These are phyloP conservation scores for Lunularia cruciata DNA, from an alignment of 225 moss, liverwort and hornwort species.

Conservation along the genomic window DNA sequence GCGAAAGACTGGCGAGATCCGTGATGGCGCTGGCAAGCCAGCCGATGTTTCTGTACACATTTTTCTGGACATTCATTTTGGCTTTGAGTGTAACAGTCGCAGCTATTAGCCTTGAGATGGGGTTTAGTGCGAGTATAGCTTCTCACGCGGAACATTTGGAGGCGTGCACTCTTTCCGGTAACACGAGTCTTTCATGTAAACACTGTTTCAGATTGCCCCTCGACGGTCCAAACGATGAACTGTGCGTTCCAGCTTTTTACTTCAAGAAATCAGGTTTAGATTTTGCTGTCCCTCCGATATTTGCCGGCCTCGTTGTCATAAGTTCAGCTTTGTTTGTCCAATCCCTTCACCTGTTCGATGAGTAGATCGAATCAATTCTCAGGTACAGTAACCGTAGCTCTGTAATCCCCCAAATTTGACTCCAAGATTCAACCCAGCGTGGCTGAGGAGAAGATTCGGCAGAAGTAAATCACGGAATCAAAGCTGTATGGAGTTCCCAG, in stretches of 20 bases:
- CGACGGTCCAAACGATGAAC: conserved; percentile 50
- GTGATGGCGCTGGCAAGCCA: conserved; percentile 37
- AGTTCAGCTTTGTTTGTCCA: conserved; percentile 20
- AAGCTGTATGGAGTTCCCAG: no score
- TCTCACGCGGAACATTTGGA: conserved; percentile 53
- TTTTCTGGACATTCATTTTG: conserved; percentile 60
- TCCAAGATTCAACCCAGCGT: no score
- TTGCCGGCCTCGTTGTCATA: conserved; percentile 15
- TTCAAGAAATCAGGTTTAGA: conserved; percentile 53
- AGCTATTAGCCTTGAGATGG: conserved; percentile 61
- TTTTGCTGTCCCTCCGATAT: conserved; percentile 51
- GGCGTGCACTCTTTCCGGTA: conserved; percentile 50
- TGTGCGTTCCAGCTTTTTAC: conserved; percentile 55
- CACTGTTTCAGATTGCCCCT: conserved; percentile 60
- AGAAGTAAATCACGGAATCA: no score
- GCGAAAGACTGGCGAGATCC: conserved; percentile 12
- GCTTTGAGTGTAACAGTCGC: conserved; percentile 54
- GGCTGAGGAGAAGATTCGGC: no score
- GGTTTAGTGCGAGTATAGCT: conserved; percentile 61
- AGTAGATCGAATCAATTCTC: no score
- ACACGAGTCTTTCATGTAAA: conserved; percentile 48
- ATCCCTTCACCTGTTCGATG: conserved; percentile 4
- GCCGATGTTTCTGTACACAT: conserved; percentile 52
- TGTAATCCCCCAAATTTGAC: no score
- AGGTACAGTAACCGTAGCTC: no score